Evolutionary conservation across 1,284 basidiomycete genomes (phyloP).

Genomic region (Pseudozyma pruni): DNA sequence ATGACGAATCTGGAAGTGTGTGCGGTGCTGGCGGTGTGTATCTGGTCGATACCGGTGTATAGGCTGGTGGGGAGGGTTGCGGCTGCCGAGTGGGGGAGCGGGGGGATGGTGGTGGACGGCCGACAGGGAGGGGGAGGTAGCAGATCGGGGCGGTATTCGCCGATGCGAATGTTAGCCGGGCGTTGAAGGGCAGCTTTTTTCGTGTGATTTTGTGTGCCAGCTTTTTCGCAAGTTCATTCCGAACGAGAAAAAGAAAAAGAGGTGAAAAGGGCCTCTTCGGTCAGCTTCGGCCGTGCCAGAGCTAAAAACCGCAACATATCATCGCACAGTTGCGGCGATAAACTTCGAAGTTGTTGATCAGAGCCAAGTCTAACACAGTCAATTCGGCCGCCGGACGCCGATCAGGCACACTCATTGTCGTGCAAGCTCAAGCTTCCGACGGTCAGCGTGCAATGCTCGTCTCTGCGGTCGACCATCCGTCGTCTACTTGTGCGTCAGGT

Average conservation of each 20-base stretch:
- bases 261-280: slow-evolving; percentile 19
- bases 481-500: too few species aligned
- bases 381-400: too few species aligned
- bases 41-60: slow-evolving; percentile 41
- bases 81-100: slow-evolving; percentile 40
- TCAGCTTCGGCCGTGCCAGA: slow-evolving; percentile 21
- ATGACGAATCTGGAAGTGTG: slow-evolving; percentile 42
- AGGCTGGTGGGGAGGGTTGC: slow-evolving; percentile 40
- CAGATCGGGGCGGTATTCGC: not conserved
- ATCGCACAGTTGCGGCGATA: slow-evolving; percentile 2
- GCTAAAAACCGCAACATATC: slow-evolving; percentile 17
- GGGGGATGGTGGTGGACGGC: slow-evolving; percentile 3
- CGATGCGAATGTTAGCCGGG: not conserved
- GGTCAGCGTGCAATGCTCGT: too few species aligned
- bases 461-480: too few species aligned
- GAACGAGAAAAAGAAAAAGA: too few species aligned
- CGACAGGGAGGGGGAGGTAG: not conserved
- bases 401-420: too few species aligned
- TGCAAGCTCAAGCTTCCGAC: too few species aligned
- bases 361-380: too few species aligned
- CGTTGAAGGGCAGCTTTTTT: too few species aligned
- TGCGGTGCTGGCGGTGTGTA: slow-evolving; percentile 32
- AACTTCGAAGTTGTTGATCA: too few species aligned
- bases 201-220: too few species aligned
- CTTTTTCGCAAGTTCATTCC: too few species aligned